A percentile compares a stretch with the other conserved stretches of the same genome.
These are phyloP conservation scores for Exophiala alcalophila DNA, from an alignment of 2,329 filamentous ascomycete species.

Conservation along the genomic window DNA sequence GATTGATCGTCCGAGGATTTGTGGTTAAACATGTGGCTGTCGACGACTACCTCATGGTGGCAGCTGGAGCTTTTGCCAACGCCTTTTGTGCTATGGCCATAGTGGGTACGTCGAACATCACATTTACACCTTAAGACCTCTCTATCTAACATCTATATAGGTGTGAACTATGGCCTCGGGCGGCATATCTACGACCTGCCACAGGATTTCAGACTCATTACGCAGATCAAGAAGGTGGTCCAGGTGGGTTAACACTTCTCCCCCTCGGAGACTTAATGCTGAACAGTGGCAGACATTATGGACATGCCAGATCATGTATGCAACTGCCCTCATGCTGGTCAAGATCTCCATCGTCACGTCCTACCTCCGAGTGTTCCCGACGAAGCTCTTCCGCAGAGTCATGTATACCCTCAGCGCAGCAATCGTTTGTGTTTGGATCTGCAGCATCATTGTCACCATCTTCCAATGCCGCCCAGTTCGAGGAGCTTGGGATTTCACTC, in stretches of 20 bases:
- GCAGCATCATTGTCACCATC: slow-evolving; percentile 43
- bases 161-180: slow-evolving; percentile 34
- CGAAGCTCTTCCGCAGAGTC: slow-evolving; percentile 18
- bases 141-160: not conserved
- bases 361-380: slow-evolving; percentile 36
- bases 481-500: slow-evolving; percentile 41
- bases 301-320: slow-evolving; percentile 51
- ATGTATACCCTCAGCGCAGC: slow-evolving; percentile 25
- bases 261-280: not conserved
- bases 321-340: slow-evolving; percentile 39
- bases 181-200: slow-evolving; percentile 33
- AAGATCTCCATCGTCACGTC: slow-evolving; percentile 37
- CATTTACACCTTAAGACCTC: not conserved
- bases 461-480: slow-evolving; percentile 47
- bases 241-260: slow-evolving; percentile 18
- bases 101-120: slow-evolving; percentile 25
- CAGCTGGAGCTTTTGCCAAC: slow-evolving; percentile 23
- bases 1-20: slow-evolving; percentile 23
- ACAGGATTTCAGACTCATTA: slow-evolving; percentile 23
- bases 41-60: slow-evolving; percentile 29
- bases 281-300: slow-evolving; percentile 38
- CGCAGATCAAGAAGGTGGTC: slow-evolving; percentile 28
- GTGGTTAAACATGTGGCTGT: slow-evolving; percentile 26
- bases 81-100: slow-evolving; percentile 27
- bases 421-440: slow-evolving; percentile 30